Evolutionary conservation across 768 basidiomycete species (phyloP), one percentile per base, ranked within the genome.

Genomic region (Calocera cornea): DNA sequence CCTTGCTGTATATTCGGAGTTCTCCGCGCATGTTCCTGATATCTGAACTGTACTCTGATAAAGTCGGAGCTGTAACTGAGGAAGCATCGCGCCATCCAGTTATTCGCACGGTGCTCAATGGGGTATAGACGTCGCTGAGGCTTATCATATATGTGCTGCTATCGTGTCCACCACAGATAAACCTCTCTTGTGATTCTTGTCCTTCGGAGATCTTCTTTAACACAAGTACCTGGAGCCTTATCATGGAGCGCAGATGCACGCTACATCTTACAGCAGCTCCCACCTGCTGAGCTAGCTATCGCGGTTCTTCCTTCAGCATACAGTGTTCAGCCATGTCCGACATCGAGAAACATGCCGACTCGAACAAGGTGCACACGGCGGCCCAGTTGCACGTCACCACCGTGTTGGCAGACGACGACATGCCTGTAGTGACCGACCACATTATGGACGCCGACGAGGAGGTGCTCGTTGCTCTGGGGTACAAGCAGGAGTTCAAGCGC

Each of bases 401-500:
- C 24, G 54, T 60, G 27, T 33, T 60, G 54, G 54, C 54, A 16
- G 54, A 60, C 31, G 31, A 60, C 54, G 54, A 60, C 54, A 2
- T 60, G 31, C 54, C 54, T 16, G 27, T 60, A 12, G 54, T 60
- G 11, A 60, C 31, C 27, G 54, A 60, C 54, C 54, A 60, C 31
- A 19, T 60, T 19, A 41, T 66, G 47, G 40, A 36, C 14, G 36
- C 34, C 49, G 66, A 67, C 44, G 66, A 67, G n/a, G 66, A 34
- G 17, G 36, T 44, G 29, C 66, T 67, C 34, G 49, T 54, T 12
- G 49, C 49, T 8, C 66, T 67, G 16, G 66, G 66, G 16, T 67
- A 67, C 50, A 67, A 67, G 41, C 40, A 49, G 31, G 66, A 67
- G 66, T 67, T 67, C 66, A 54, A 63, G 50, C 47, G 66, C 36